These are phyloP conservation scores for Glonium stellatum DNA, from an alignment of 495 filamentous ascomycete genomes.

Conservation along the genomic window DNA sequence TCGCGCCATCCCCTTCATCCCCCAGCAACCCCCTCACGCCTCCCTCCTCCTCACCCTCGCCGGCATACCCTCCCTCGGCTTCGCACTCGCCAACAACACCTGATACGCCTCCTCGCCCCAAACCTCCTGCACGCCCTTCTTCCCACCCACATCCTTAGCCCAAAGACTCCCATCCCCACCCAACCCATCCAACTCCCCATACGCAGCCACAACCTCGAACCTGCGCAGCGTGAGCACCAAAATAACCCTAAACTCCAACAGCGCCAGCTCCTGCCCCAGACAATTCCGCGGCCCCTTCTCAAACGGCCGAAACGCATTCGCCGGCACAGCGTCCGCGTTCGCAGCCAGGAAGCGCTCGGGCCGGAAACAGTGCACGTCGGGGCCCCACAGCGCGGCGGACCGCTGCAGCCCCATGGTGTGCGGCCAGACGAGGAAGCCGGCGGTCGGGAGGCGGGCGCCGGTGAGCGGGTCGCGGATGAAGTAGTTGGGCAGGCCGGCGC, in stretches of 20 bases:
- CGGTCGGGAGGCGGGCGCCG: constrained; percentile 33
- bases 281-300: constrained; percentile 33
- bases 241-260: constrained; percentile 33
- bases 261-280: constrained; percentile 36
- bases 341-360: constrained; percentile 23
- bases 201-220: constrained; percentile 29
- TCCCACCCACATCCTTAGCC: constrained; percentile 12
- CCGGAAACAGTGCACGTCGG: constrained; percentile 9
- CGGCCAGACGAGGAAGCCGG: constrained; percentile 28
- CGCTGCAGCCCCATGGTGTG: constrained; percentile 24
- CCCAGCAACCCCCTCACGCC: neutral
- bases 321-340: constrained; percentile 7
- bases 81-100: constrained; percentile 20
- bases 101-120: constrained; percentile 31
- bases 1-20: neutral
- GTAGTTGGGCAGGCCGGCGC: constrained; percentile 18
- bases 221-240: constrained; percentile 26
- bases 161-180: constrained; percentile 18
- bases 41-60: constrained; percentile 20
- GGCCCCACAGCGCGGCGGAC: constrained; percentile 10
- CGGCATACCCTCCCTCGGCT: constrained; percentile 32
- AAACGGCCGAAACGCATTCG: constrained; percentile 31
- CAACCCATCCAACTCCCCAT: constrained; percentile 23
- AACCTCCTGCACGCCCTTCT: constrained; percentile 12
- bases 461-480: constrained; percentile 27